These are phyloP conservation scores for Agrostemma githago DNA, from an alignment of 148 eudicot species.

Conservation along the genomic window DNA sequence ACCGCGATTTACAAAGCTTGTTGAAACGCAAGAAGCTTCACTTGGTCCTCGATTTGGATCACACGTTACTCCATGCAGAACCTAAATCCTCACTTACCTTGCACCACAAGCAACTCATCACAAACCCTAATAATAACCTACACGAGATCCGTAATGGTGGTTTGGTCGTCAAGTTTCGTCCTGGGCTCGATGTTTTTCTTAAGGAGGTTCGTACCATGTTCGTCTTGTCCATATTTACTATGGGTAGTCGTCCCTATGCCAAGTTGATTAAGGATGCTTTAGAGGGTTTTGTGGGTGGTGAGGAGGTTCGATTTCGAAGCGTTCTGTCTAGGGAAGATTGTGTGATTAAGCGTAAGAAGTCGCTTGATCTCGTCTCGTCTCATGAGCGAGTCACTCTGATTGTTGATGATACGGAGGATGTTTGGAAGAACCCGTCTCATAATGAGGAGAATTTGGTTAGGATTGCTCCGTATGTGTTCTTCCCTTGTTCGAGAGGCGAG, in stretches of 20 bases:
- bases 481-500: background rate
- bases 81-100: background rate
- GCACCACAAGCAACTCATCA: no score
- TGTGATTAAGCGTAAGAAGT: slow-evolving; percentile 27
- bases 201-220: slow-evolving; percentile 20
- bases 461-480: slow-evolving; percentile 15
- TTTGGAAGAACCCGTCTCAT: slow-evolving; percentile 14
- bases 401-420: slow-evolving; percentile 23
- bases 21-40: slow-evolving; percentile 20
- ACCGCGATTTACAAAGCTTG: background rate
- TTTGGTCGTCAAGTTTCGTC: slow-evolving; percentile 17
- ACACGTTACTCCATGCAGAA: slow-evolving; percentile 25
- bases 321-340: slow-evolving; percentile 24
- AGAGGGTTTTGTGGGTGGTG: slow-evolving; percentile 7
- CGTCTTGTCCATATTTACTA: slow-evolving; percentile 21
- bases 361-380: slow-evolving; percentile 15
- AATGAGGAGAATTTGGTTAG: slow-evolving; percentile 12
- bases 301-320: slow-evolving; percentile 26
- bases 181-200: slow-evolving; percentile 13
- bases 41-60: slow-evolving; percentile 28
- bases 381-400: slow-evolving; percentile 21
- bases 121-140: no score
- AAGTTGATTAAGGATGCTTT: no score
- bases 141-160: background rate
- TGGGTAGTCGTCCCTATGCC: slow-evolving; percentile 4